These are phyloP conservation scores for Leccinum fallax DNA, from an alignment of 1,284 basidiomycete genomes.

Conservation along the genomic window DNA sequence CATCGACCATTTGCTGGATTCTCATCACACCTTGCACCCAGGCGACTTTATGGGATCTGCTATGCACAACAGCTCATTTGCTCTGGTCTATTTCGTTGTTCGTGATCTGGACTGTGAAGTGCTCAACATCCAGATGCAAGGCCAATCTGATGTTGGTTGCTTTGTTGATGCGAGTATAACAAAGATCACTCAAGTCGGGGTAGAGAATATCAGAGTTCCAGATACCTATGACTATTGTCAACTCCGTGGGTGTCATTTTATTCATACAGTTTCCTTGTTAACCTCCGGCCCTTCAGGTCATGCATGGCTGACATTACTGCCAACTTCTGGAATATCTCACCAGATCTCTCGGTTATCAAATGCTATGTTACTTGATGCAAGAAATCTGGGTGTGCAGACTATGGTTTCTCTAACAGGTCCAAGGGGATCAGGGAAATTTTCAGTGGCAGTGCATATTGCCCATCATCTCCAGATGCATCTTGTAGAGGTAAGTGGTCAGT, in stretches of 20 bases:
- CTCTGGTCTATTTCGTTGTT: constrained; percentile 76
- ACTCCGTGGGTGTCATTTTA: constrained; percentile 42
- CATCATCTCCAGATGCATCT: constrained; percentile 74
- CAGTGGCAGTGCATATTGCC: constrained; percentile 58
- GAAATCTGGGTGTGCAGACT: constrained; percentile 61
- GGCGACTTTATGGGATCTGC: constrained; percentile 7
- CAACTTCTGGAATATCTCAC: constrained; percentile 28
- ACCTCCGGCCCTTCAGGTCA: constrained; percentile 17
- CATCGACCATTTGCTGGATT: constrained; percentile 44
- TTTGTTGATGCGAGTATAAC: constrained; percentile 79
- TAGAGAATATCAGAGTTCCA: constrained; percentile 72
- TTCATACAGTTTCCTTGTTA: neutral
- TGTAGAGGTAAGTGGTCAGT: constrained; percentile 60
- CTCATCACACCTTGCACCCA: constrained; percentile 11
- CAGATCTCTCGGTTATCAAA: constrained; percentile 55
- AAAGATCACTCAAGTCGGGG: constrained; percentile 77
- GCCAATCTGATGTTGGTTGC: constrained; percentile 73
- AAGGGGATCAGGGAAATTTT: constrained; percentile 76
- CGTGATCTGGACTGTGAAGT: constrained; percentile 75
- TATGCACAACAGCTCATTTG: constrained; percentile 27
- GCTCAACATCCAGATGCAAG: constrained; percentile 34
- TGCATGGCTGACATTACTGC: neutral
- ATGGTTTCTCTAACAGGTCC: constrained; percentile 77
- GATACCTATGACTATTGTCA: constrained; percentile 59
- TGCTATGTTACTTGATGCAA: constrained; percentile 57